These are phyloP conservation scores for Sarocladium brachiariae DNA, from an alignment of 2,329 filamentous ascomycete genomes.

Conservation along the genomic window DNA sequence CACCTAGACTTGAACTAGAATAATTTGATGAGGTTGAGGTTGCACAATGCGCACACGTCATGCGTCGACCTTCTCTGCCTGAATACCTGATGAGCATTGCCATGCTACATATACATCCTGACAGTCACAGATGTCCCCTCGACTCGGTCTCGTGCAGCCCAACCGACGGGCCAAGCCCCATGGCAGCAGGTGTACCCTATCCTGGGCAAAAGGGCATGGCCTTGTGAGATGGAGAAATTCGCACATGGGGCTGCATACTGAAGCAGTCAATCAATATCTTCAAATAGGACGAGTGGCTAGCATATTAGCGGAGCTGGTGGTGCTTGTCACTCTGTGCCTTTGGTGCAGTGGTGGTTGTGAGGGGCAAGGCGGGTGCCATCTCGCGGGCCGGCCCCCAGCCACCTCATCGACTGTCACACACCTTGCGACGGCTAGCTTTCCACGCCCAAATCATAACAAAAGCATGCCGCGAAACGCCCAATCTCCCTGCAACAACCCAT, in stretches of 20 bases:
- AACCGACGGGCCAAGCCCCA: background rate
- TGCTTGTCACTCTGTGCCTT: background rate
- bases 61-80: too few relatives aligned
- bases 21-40: too few relatives aligned
- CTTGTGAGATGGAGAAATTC: too few relatives aligned
- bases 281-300: background rate
- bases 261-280: background rate
- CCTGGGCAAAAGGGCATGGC: too few relatives aligned
- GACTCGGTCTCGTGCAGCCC: too few relatives aligned
- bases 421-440: too few relatives aligned
- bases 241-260: background rate
- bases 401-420: background rate
- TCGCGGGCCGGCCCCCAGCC: conserved; percentile 7
- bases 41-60: too few relatives aligned
- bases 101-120: too few relatives aligned
- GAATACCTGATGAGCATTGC: too few relatives aligned
- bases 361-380: conserved; percentile 5
- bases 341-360: conserved; percentile 1
- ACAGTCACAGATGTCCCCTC: too few relatives aligned
- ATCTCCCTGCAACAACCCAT: background rate
- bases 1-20: background rate
- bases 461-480: background rate
- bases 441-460: background rate
- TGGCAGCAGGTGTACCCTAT: too few relatives aligned
- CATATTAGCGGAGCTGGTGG: too few relatives aligned